Evolutionary conservation across 1,284 basidiomycete genomes (phyloP).

Genomic region (Cryptococcus neoformans): DNA sequence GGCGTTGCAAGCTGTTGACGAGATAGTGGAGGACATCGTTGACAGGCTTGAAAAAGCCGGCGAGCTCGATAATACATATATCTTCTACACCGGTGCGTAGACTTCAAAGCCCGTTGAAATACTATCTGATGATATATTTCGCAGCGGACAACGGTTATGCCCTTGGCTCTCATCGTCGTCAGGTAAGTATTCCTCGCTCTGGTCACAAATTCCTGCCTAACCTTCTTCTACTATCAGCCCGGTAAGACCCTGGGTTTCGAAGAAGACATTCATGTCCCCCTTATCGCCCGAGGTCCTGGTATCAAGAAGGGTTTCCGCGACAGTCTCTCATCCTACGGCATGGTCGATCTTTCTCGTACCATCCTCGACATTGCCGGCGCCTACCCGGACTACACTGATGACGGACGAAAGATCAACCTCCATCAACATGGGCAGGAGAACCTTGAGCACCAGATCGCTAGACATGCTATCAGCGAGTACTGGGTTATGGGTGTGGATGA

Average conservation of each 20-base stretch:
- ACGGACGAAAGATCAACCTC: slow-evolving; percentile 31
- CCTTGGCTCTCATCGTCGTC: slow-evolving; percentile 35
- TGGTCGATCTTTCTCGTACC: slow-evolving; percentile 38
- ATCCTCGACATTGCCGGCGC: slow-evolving; percentile 41
- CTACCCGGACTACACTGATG: slow-evolving; percentile 27
- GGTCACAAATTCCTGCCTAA: too few relatives aligned
- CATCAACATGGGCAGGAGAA: slow-evolving; percentile 8
- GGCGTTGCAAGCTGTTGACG: slow-evolving; percentile 35
- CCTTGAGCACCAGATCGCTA: slow-evolving; percentile 8
- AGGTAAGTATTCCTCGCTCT: too few relatives aligned
- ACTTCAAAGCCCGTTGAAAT: too few relatives aligned
- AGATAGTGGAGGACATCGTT: slow-evolving; percentile 35
- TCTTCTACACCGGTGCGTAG: slow-evolving; percentile 31
- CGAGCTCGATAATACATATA: slow-evolving; percentile 38
- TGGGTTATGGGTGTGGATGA: slow-evolving; percentile 35
- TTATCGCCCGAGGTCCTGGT: slow-evolving; percentile 33
- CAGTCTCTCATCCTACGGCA: slow-evolving; percentile 24
- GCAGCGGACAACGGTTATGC: slow-evolving; percentile 40
- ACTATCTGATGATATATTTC: neutral
- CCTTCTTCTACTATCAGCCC: slow-evolving; percentile 16
- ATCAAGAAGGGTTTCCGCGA: slow-evolving; percentile 15
- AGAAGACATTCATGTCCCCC: slow-evolving; percentile 38
- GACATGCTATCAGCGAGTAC: slow-evolving; percentile 33
- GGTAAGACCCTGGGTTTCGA: slow-evolving; percentile 42
- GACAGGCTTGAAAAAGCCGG: slow-evolving; percentile 28